Base-by-base conservation (phyloP, 805 yeast species). In the Saturnispora dispora region DNA sequence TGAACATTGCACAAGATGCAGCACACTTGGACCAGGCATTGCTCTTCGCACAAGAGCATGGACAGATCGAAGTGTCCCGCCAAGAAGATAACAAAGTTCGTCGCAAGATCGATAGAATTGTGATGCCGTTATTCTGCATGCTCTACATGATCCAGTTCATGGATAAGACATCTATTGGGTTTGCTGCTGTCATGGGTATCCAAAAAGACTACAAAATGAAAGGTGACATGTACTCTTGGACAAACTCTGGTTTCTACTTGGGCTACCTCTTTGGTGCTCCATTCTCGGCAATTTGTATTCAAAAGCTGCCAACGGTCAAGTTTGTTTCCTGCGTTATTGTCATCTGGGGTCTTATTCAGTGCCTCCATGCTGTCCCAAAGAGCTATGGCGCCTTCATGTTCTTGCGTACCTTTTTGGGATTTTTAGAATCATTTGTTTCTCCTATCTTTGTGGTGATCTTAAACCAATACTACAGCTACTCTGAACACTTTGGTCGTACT, bases 381-480 rank as follows among this genome's bases (percentile, higher is more conserved):
- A 66, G 58, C 49, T 71, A 68, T 51, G 68, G 62, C 2, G 67
- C 70, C 6, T 53, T 69, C 28, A 56, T 68, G 46, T 66, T 62
- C 5, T 57, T 70, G 18, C 56, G 74, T 39, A 65, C 68, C 42
- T 48, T 70, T 7, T 60, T 71, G 48, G 72, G 71, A 10, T 52
- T 62, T 18, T 57, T 68, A 35, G 74, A 70, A 56, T 46, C 61
- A 1, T 60, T 55, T 15, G 56, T 59, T 18, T 49, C 60, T 5
- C 63, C 63, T 9, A 51, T 53, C 25, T 43, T 48, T 30, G 55
- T 58, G 40, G 53, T 54, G 45, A 52, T 60, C 17, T 48, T 55
- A 63, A 71, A 70, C 22, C 76, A 74, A 68, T 77, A 75, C 57
- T 66, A 75, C 51, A 73, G 75, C 3, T 63, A 69, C 11, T 63